Evolutionary conservation across 257 asterid genomes (phyloP).

Genomic region (Linderniella brevidens): DNA sequence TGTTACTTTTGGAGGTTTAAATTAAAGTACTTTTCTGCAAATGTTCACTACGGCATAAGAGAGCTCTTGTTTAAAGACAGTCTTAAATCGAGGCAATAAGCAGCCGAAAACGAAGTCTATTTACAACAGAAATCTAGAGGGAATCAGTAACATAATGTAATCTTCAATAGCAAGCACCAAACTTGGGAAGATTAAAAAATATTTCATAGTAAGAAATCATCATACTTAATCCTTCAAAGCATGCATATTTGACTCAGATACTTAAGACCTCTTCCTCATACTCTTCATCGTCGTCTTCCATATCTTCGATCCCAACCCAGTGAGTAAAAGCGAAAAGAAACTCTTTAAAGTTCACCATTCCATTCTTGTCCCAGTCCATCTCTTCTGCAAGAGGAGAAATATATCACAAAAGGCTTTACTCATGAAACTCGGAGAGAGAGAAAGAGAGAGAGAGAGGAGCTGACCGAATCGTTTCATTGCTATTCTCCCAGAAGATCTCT

Average conservation of each 20-base stretch:
- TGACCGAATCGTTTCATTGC: slow-evolving; percentile 89
- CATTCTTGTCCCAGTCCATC: slow-evolving; percentile 96
- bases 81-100: too few relatives aligned
- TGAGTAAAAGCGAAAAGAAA: slow-evolving; percentile 78
- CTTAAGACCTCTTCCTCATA: slow-evolving; percentile 16
- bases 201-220: too few relatives aligned
- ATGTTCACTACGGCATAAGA: too few relatives aligned
- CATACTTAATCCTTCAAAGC: too few relatives aligned
- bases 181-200: too few relatives aligned
- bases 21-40: too few relatives aligned
- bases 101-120: slow-evolving; percentile 14
- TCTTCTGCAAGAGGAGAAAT: slow-evolving; percentile 43
- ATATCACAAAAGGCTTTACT: neutral
- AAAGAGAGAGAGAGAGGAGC: slow-evolving; percentile 6
- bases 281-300: slow-evolving; percentile 26
- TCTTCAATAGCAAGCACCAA: neutral
- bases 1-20: too few relatives aligned
- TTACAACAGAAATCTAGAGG: slow-evolving; percentile 11
- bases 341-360: slow-evolving; percentile 79
- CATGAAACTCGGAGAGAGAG: too few relatives aligned
- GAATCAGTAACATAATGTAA: neutral
- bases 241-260: too few relatives aligned
- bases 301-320: slow-evolving; percentile 81
- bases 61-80: too few relatives aligned
- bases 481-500: slow-evolving; percentile 72